These are phyloP conservation scores for Pythium coloratum DNA, from an alignment of 352 stramenopile species.

Conservation along the genomic window DNA sequence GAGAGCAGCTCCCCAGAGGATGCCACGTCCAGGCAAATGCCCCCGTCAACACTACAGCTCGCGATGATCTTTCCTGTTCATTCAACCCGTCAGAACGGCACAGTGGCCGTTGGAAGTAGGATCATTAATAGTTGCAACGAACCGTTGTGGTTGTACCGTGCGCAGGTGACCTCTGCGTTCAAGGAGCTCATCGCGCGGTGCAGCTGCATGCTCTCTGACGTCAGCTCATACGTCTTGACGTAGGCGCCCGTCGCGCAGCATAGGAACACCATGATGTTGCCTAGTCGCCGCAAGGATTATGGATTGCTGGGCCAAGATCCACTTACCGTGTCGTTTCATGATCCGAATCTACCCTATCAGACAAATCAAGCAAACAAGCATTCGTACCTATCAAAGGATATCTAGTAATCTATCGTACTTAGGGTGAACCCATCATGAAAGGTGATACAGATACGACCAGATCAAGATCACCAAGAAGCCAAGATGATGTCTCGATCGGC, in stretches of 20 bases:
- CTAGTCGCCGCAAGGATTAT: background rate
- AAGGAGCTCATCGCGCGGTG: constrained; percentile 46
- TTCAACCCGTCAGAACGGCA: background rate
- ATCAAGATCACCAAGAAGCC: constrained; percentile 1
- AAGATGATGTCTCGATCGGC: constrained; percentile 13
- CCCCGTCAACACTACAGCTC: constrained; percentile 59
- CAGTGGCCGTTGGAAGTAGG: too few species aligned
- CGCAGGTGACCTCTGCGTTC: constrained; percentile 58
- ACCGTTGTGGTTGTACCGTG: constrained; percentile 71
- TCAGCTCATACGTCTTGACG: constrained; percentile 67
- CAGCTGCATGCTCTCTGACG: constrained; percentile 44
- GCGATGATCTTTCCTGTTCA: constrained; percentile 54
- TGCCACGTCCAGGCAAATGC: constrained; percentile 58
- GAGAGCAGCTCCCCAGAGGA: constrained; percentile 59
- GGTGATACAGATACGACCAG: constrained; percentile 6
- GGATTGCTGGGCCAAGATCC: background rate
- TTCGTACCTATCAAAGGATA: background rate
- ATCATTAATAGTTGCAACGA: background rate
- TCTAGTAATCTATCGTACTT: background rate
- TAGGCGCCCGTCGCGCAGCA: constrained; percentile 52
- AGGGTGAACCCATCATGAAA: background rate
- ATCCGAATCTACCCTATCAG: constrained; percentile 15
- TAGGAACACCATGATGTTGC: constrained; percentile 42
- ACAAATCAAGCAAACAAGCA: constrained; percentile 9
- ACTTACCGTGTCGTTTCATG: constrained; percentile 17